Evolutionary conservation across 179 eudicot genomes (phyloP).

Genomic region (Silene coronaria): DNA sequence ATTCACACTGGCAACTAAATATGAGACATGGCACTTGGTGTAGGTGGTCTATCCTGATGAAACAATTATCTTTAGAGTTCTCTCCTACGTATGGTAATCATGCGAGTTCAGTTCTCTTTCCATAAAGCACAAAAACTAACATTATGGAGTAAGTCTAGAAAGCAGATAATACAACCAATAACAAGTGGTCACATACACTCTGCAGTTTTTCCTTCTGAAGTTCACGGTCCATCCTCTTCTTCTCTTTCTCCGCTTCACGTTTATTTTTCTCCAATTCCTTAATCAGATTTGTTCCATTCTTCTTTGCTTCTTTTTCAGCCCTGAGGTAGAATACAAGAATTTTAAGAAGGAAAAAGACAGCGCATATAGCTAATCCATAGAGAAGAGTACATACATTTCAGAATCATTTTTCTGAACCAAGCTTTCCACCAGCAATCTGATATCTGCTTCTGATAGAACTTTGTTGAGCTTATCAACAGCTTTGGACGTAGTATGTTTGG

Average conservation of each 20-base stretch:
- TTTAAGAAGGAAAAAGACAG: neutral
- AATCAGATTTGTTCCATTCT: constrained; percentile 43
- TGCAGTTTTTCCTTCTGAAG: constrained; percentile 77
- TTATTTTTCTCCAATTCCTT: constrained; percentile 71
- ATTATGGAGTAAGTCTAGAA: neutral
- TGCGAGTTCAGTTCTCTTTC: neutral
- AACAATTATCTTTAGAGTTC: neutral
- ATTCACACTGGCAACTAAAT: neutral
- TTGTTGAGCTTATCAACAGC: constrained; percentile 64
- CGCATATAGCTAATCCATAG: neutral
- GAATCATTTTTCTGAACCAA: constrained; percentile 51
- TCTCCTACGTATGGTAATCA: neutral
- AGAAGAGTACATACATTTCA: constrained; percentile 48
- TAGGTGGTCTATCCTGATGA: neutral
- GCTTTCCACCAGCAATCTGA: constrained; percentile 49
- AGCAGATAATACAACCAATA: constrained; percentile 7
- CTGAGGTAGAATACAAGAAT: constrained; percentile 34
- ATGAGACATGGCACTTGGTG: neutral
- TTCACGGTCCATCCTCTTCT: constrained; percentile 64
- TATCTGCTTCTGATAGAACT: constrained; percentile 73
- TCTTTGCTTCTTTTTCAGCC: constrained; percentile 56
- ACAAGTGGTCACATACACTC: constrained; percentile 44
- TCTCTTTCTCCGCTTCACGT: constrained; percentile 73
- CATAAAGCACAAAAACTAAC: too few relatives aligned
- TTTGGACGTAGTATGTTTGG: constrained; percentile 42